Evolutionary conservation across 805 yeast species (phyloP).

Genomic region (Cyberlindnera nakhonratchasimensis): DNA sequence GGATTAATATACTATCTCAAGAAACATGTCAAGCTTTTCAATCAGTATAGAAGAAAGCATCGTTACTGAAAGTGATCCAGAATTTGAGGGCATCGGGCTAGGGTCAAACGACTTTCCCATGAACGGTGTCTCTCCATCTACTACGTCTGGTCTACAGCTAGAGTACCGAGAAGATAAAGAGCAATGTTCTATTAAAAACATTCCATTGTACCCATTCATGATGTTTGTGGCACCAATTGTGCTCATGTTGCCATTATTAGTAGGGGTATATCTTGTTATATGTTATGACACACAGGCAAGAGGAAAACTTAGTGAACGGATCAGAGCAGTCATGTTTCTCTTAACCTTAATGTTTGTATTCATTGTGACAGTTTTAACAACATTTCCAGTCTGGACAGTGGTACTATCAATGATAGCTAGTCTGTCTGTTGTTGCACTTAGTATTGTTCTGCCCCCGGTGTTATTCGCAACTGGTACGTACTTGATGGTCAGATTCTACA

Average conservation of each 20-base stretch:
- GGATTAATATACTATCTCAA: no score
- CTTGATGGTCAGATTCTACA: neutral
- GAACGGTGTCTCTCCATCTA: no score
- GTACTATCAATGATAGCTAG: neutral
- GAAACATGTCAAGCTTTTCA: no score
- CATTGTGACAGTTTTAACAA: conserved; percentile 1
- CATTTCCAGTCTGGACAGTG: conserved; percentile 7
- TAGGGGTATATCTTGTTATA: conserved; percentile 3
- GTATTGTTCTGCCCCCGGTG: neutral
- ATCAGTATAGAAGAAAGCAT: no score
- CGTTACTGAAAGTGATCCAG: no score
- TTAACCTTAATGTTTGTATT: neutral
- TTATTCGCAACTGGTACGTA: neutral
- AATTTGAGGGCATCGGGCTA: no score
- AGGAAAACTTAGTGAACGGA: neutral
- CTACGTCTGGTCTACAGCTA: no score
- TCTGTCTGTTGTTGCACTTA: neutral
- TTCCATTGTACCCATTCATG: conserved; percentile 2
- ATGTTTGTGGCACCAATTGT: neutral
- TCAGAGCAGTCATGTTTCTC: conserved; percentile 5
- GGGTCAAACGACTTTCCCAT: no score
- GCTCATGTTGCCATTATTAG: neutral
- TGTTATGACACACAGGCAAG: conserved; percentile 3
- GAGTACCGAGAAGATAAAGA: no score
- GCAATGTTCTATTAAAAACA: neutral